Evolutionary conservation across 768 basidiomycete species (phyloP), one percentile per base, ranked within the genome.

Genomic region (Mycena pura): DNA sequence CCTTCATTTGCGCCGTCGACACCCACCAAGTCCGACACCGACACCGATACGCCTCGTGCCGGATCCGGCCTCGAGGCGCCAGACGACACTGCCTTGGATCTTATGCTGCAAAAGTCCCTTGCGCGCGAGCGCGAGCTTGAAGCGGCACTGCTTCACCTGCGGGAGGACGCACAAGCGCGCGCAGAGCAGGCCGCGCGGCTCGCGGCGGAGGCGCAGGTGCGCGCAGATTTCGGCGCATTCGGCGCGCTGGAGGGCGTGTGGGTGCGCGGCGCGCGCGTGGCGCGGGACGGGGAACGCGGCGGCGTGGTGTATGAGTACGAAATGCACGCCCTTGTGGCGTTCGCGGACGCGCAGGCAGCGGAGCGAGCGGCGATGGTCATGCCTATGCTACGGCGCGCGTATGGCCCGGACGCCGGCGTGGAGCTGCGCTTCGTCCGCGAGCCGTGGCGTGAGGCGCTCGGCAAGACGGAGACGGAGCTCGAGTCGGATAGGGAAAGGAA

Each of bases 231-330:
- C 34, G 53, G 63, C 29, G 25, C 22, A 22, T 56, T 54, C 14
- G 63, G 63, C 25, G 41, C 63, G 9, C 45, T 64, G 5, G 63
- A 64, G 24, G 58, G 48, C 19, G 58, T 64, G 17, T 60, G 63
- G 58, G 25, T 64, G 28, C 57, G 63, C 6, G 48, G 31, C 0
- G 41, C 24, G 13, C 52, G 31, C 7, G 53, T 40, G 50, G 24
- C 57, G 38, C 17, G 29, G 19, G 40, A 13, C 21, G 53, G 15
- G 25, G 44, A 24, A 24, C 17, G 27, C 9, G n/a, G 25, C 9
- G 15, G 25, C 29, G 36, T 10, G 29, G 7, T 5, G 17, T 49
- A 32, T 46, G 21, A 25, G 29, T 46, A 57, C 28, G 58, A 60
- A 34, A 27, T 64, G 41, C 48, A 57, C 19, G 63, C 63, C 21